phyloP scores from a whole-genome alignment of 1,284 basidiomycete species.

The Inonotus hispidus region DNA sequence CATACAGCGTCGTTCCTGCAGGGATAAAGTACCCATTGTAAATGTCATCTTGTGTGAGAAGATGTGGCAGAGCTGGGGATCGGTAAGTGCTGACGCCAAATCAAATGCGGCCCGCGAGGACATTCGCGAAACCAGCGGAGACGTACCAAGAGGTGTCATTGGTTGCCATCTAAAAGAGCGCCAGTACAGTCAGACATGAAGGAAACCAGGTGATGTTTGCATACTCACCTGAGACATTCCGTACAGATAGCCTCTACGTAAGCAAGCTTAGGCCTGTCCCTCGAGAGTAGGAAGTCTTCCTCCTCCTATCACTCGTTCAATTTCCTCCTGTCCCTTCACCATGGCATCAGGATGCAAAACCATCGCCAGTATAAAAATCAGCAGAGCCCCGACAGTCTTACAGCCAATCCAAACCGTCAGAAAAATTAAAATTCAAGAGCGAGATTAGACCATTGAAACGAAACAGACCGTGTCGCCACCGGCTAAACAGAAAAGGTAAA shows the following conservation, averaged over 20 bases:
- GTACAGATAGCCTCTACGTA: conserved; percentile 20
- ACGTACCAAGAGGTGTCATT: conserved; percentile 11
- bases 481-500: neutral
- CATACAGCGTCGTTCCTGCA: conserved; percentile 24
- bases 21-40: conserved; percentile 16
- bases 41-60: conserved; percentile 7
- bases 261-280: conserved; percentile 22
- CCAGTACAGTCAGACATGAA: neutral
- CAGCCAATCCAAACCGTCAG: neutral
- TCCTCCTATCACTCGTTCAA: conserved; percentile 21
- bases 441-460: neutral
- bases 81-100: neutral
- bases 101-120: neutral
- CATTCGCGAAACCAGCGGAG: neutral
- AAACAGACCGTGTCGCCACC: neutral
- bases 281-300: conserved; percentile 19
- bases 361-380: conserved; percentile 17
- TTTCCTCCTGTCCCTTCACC: conserved; percentile 17
- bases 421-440: neutral
- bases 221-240: conserved; percentile 13
- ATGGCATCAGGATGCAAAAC: conserved; percentile 17
- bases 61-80: conserved; percentile 14
- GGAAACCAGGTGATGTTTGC: neutral
- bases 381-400: conserved; percentile 10
- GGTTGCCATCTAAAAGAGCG: neutral